Evolutionary conservation across 2,329 filamentous ascomycete genomes (phyloP).

Genomic region (Albophoma yamanashiensis): DNA sequence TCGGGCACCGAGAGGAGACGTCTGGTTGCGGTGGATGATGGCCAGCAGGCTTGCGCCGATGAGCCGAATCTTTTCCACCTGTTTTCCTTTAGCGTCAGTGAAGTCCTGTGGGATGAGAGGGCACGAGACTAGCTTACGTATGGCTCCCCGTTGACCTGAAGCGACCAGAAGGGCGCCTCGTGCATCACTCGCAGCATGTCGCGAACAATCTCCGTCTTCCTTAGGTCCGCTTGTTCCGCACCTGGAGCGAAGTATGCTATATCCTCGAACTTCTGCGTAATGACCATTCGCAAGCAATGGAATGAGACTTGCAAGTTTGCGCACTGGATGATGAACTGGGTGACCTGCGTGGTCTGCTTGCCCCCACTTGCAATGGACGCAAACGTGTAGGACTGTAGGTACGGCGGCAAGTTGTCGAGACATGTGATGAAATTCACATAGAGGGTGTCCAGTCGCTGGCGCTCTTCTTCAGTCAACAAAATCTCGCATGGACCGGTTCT

Average conservation of each 20-base stretch:
- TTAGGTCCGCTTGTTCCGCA: conserved; percentile 18
- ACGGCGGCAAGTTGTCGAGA: conserved; percentile 25
- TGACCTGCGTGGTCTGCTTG: conserved; percentile 11
- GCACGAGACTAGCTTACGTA: conserved; percentile 16
- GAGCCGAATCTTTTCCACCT: conserved; percentile 29
- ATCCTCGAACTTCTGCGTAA: conserved; percentile 24
- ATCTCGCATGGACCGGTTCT: neutral
- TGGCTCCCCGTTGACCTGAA: conserved; percentile 28
- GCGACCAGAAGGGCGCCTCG: conserved; percentile 28
- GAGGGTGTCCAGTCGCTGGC: conserved; percentile 21
- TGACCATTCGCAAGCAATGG: conserved; percentile 30
- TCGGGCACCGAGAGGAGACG: conserved; percentile 23
- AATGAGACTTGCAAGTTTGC: conserved; percentile 29
- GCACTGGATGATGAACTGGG: conserved; percentile 25
- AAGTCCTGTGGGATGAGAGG: neutral
- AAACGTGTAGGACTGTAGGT: conserved; percentile 19
- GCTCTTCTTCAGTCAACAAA: conserved; percentile 13
- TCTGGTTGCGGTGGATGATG: conserved; percentile 26
- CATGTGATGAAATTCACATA: conserved; percentile 29
- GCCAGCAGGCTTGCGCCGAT: conserved; percentile 26
- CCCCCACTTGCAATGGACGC: conserved; percentile 6
- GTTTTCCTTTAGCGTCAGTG: neutral
- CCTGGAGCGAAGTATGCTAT: conserved; percentile 18
- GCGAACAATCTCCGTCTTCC: conserved; percentile 31
- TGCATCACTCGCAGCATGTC: conserved; percentile 29